Evolutionary conservation across 1,139 yeast genomes (phyloP).

Genomic region (Debaryomyces sp.): DNA sequence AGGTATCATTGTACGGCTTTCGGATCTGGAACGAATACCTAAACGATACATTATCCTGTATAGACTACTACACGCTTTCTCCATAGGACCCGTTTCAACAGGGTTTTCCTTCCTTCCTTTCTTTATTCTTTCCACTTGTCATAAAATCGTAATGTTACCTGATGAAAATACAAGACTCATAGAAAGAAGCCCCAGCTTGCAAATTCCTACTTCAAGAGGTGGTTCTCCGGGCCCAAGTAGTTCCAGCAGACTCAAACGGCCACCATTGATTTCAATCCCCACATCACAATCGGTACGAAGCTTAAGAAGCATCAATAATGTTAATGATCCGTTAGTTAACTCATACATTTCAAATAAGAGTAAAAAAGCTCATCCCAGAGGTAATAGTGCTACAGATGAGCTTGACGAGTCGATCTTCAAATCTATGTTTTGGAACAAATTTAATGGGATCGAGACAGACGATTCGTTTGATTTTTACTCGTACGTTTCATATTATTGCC

Average conservation of each 20-base stretch:
- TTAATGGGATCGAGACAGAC: constrained; percentile 7
- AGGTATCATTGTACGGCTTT: background rate
- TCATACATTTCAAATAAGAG: constrained; percentile 12
- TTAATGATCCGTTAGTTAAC: constrained; percentile 23
- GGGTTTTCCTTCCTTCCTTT: background rate
- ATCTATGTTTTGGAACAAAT: constrained; percentile 12
- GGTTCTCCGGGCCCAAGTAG: background rate
- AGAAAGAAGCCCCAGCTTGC: constrained; percentile 1
- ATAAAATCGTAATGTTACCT: constrained; percentile 1
- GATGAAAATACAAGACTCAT: constrained; percentile 16
- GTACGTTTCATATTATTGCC: constrained; percentile 36
- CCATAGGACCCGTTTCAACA: background rate
- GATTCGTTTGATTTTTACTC: constrained; percentile 24
- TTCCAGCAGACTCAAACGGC: constrained; percentile 15
- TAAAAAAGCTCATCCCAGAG: background rate
- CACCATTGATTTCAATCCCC: constrained; percentile 31
- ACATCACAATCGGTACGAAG: constrained; percentile 27
- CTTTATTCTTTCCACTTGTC: background rate
- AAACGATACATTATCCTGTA: background rate
- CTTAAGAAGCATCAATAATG: constrained; percentile 17
- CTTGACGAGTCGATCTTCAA: constrained; percentile 12
- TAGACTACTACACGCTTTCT: background rate
- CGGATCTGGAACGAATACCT: background rate
- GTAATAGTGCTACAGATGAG: constrained; percentile 10
- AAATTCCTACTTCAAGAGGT: background rate